Conservation (phyloP, 179 eudicot species). For the Carnegiea gigantea region DNA sequence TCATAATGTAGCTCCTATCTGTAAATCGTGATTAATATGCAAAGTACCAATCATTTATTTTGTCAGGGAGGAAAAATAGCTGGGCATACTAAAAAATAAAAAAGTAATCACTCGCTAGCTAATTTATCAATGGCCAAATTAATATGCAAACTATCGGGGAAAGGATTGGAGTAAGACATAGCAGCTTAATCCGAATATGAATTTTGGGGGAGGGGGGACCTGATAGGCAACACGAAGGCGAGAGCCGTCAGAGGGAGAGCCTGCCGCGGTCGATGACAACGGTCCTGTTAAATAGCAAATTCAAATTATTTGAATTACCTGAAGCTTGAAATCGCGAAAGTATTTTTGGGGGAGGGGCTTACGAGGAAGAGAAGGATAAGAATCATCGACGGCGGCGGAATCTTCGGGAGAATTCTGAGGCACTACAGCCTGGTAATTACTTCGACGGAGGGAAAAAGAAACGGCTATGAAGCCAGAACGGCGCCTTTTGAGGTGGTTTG, state of each 20-base stretch:
- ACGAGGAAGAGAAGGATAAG: conserved; percentile 31
- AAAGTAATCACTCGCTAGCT: not conserved
- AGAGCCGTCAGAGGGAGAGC: conserved; percentile 45
- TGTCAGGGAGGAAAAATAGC: not conserved
- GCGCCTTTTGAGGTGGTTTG: conserved; percentile 8
- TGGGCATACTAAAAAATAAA: too few relatives aligned
- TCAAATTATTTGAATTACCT: not conserved
- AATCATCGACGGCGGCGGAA: conserved; percentile 2
- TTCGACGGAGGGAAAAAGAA: conserved; percentile 5
- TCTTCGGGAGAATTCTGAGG: conserved; percentile 1
- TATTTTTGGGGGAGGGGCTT: not conserved
- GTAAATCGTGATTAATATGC: not conserved
- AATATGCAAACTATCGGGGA: not conserved
- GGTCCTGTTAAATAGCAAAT: conserved; percentile 22
- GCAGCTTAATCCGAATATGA: not conserved
- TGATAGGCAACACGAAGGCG: conserved; percentile 82
- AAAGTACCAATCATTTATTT: not conserved
- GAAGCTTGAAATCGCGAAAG: not conserved
- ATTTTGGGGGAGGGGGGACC: conserved; percentile 33
- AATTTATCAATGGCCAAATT: not conserved
- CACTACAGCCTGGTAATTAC: conserved; percentile 5
- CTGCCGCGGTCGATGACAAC: conserved; percentile 31
- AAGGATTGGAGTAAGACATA: not conserved
- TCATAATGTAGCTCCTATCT: not conserved
- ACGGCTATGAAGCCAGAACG: not conserved